Percentiles rank a stretch among this genome's conserved stretches.
These are phyloP conservation scores for Gossypium australe DNA, from an alignment of 345 rosid species.

Conservation along the genomic window DNA sequence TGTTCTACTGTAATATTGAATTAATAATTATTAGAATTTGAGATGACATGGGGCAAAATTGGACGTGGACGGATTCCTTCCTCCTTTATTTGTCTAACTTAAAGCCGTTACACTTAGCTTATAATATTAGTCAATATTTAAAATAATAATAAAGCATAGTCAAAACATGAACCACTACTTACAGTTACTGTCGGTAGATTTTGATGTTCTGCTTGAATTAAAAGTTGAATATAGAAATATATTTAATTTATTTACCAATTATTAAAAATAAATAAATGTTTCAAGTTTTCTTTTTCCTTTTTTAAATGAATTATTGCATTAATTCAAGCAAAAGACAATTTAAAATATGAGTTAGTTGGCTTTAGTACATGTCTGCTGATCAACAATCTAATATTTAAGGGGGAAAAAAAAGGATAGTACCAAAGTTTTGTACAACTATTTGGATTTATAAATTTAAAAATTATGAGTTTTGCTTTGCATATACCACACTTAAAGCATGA, in stretches of 20 bases:
- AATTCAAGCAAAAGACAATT: neutral
- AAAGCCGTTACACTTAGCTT: neutral
- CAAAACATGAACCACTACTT: neutral
- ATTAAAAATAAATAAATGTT: too few species aligned
- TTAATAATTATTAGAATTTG: neutral
- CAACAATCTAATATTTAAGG: neutral
- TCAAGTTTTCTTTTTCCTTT: too few species aligned
- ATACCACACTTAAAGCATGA: neutral
- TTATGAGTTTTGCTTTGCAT: neutral
- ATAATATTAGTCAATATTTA: neutral
- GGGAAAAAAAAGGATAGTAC: neutral
- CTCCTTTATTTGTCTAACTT: neutral
- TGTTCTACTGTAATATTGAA: too few species aligned
- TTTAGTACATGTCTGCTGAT: neutral
- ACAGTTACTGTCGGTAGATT: neutral
- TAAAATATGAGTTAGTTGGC: neutral
- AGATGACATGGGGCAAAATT: neutral
- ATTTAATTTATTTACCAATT: too few species aligned
- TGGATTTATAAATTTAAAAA: neutral
- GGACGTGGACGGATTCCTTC: neutral
- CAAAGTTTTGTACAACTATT: too few species aligned
- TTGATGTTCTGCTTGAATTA: neutral
- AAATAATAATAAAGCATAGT: neutral
- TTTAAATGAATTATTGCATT: neutral
- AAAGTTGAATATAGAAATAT: too few species aligned